Base-by-base conservation (phyloP, 805 yeast species). In the Lachancea kluyveri region DNA sequence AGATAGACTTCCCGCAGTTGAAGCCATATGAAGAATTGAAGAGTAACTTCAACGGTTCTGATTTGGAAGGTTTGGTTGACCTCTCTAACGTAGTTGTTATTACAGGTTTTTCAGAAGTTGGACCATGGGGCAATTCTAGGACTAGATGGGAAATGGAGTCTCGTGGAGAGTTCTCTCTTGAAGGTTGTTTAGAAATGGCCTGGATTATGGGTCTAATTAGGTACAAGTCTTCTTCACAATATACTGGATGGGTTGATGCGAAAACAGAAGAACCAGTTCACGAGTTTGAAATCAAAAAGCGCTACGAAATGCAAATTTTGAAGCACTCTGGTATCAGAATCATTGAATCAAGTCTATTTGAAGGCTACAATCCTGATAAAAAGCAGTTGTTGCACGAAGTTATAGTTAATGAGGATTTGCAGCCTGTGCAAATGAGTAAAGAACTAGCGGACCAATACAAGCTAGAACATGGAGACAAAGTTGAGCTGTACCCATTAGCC, bases 101-200 rank as follows among this genome's bases (percentile, higher is more conserved):
- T 30, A 84, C 95, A 28, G 95, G 95, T 51, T 85, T 84, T 62
- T 67, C 90, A 38, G 95, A 85, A 62, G 88, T 85, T 41, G 86
- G 94, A 44, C 95, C 95, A 39, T 85, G 92, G 87, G 95, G 95
- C 65, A 82, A 79, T 61, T 60, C 95, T 17, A 75, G 94, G 65
- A 85, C 95, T 35, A 72, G 95, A 64, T 85, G 95, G 95, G 94
- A 85, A 60, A 84, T 83, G 86, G 95, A 85, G 62, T 79, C 88
- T 25, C 41, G 60, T 36, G 94, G 94, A 44, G 80, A 77, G 8
- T 85, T 85, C 64, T 82, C 94, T 6, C 67, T 84, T 42, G 95
- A 85, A 60, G 94, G 94, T 39, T 77, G 92, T 48, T 72, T 85
- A 51, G 94, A 85, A 62, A 80, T 85, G 88, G 94, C 95, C 27